These are phyloP conservation scores for Lichtheimia corymbifera DNA, from an alignment of 371 early-diverging fungal species.

Conservation along the genomic window DNA sequence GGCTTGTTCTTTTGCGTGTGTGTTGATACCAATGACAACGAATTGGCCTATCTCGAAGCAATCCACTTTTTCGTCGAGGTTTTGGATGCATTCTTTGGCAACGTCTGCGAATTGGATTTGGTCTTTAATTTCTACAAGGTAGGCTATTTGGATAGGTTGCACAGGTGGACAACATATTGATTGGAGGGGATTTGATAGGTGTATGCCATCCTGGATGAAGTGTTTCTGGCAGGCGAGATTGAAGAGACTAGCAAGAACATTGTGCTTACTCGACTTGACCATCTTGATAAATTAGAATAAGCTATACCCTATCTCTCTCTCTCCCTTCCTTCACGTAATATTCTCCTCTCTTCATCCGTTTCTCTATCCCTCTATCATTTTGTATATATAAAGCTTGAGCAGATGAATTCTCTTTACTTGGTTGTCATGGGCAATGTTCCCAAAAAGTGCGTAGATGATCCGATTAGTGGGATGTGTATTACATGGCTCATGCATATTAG, in stretches of 20 bases:
- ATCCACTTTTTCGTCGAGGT: slow-evolving; percentile 99
- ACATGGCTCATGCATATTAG: too few relatives aligned
- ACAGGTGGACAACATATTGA: background rate
- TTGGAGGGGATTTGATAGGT: slow-evolving; percentile 58
- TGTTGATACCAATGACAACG: slow-evolving; percentile 96
- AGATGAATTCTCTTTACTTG: too few relatives aligned
- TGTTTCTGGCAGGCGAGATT: slow-evolving; percentile 96
- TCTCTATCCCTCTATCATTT: too few relatives aligned
- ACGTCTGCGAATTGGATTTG: slow-evolving; percentile 96
- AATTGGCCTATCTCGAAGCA: slow-evolving; percentile 90
- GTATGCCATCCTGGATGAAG: slow-evolving; percentile 96
- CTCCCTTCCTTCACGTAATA: background rate
- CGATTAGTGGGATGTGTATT: too few relatives aligned
- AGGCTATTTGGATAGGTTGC: slow-evolving; percentile 7
- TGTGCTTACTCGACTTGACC: slow-evolving; percentile 72
- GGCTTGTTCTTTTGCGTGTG: slow-evolving; percentile 97
- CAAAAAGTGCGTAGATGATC: too few relatives aligned
- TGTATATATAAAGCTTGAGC: too few relatives aligned
- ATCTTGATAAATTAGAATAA: slow-evolving; percentile 79
- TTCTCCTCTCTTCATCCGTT: background rate
- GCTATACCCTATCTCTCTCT: slow-evolving; percentile 14
- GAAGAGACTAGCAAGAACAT: slow-evolving; percentile 91
- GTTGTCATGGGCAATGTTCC: too few relatives aligned
- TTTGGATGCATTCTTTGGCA: slow-evolving; percentile 95
- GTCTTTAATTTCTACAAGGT: slow-evolving; percentile 97